Evolutionary conservation across 2,329 filamentous ascomycete species (phyloP).

Genomic region (Ophiostoma ulmi): DNA sequence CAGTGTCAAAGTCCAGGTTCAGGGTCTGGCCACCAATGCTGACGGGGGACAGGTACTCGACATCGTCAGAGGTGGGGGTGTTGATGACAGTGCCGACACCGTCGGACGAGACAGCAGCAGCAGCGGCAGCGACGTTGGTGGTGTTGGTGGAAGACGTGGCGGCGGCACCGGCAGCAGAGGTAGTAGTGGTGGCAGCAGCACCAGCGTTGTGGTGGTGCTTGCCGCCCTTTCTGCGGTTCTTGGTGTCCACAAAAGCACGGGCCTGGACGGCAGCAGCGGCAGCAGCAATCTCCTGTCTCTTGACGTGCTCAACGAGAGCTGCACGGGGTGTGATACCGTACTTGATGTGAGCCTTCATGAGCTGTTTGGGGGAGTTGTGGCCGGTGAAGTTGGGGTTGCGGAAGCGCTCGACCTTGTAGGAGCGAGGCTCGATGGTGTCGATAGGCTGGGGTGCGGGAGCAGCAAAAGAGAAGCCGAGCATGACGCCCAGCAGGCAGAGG

Average conservation of each 20-base stretch:
- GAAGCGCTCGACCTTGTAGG: slow-evolving; percentile 58
- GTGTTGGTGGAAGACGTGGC: background rate
- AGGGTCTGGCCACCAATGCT: slow-evolving; percentile 64
- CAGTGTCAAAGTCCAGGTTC: slow-evolving; percentile 70
- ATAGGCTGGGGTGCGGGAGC: slow-evolving; percentile 40
- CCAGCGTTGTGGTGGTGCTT: slow-evolving; percentile 17
- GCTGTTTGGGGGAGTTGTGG: slow-evolving; percentile 53
- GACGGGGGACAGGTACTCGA: slow-evolving; percentile 65
- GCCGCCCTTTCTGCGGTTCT: slow-evolving; percentile 15
- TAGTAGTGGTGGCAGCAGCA: background rate
- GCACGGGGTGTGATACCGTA: slow-evolving; percentile 52
- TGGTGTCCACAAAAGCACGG: background rate
- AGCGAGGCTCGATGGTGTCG: slow-evolving; percentile 44
- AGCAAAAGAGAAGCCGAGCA: slow-evolving; percentile 42
- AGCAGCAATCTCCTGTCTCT: slow-evolving; percentile 28
- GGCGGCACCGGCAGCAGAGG: background rate
- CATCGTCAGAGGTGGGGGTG: slow-evolving; percentile 59
- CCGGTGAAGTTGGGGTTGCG: slow-evolving; percentile 51
- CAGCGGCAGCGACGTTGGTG: slow-evolving; percentile 29
- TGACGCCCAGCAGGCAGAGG: slow-evolving; percentile 43
- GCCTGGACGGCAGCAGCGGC: slow-evolving; percentile 26
- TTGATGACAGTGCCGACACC: slow-evolving; percentile 57
- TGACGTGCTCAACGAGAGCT: slow-evolving; percentile 39
- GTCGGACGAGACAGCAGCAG: slow-evolving; percentile 20
- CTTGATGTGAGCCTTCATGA: slow-evolving; percentile 64